Conservation (phyloP, 2,329 filamentous ascomycete genomes). For the Metarhizium rileyi region DNA sequence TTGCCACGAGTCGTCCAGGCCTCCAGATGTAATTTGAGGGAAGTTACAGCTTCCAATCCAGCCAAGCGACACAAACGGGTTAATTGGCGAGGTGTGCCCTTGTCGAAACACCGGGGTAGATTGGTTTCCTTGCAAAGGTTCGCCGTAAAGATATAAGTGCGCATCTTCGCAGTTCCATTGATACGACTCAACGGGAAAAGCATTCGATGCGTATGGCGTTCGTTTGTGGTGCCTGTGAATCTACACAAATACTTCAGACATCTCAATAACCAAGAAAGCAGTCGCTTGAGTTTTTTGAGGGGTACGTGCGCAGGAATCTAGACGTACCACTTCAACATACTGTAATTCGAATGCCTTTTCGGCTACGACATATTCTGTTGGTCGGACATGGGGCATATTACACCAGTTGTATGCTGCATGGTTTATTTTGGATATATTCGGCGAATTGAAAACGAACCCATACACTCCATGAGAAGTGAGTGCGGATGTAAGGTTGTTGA, state of each 20-base stretch:
- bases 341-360: slow-evolving; percentile 49
- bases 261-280: neutral
- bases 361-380: slow-evolving; percentile 50
- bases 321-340: slow-evolving; percentile 64
- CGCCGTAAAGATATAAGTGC: slow-evolving; percentile 59
- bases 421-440: slow-evolving; percentile 40
- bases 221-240: slow-evolving; percentile 81
- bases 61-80: slow-evolving; percentile 56
- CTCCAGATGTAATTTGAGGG: slow-evolving; percentile 65
- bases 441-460: slow-evolving; percentile 66
- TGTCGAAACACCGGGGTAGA: slow-evolving; percentile 55
- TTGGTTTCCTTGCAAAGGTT: slow-evolving; percentile 40
- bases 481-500: slow-evolving; percentile 53
- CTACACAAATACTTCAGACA: slow-evolving; percentile 20
- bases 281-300: neutral
- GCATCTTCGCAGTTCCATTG: slow-evolving; percentile 64
- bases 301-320: neutral
- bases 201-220: slow-evolving; percentile 69
- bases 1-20: slow-evolving; percentile 63
- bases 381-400: slow-evolving; percentile 79
- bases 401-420: slow-evolving; percentile 71
- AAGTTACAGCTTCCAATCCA: slow-evolving; percentile 71
- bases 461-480: slow-evolving; percentile 53
- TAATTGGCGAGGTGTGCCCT: slow-evolving; percentile 49
- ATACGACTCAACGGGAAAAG: slow-evolving; percentile 64